Base-by-base conservation (phyloP, 306 rosid genomes). In the Fragaria vesca region DNA sequence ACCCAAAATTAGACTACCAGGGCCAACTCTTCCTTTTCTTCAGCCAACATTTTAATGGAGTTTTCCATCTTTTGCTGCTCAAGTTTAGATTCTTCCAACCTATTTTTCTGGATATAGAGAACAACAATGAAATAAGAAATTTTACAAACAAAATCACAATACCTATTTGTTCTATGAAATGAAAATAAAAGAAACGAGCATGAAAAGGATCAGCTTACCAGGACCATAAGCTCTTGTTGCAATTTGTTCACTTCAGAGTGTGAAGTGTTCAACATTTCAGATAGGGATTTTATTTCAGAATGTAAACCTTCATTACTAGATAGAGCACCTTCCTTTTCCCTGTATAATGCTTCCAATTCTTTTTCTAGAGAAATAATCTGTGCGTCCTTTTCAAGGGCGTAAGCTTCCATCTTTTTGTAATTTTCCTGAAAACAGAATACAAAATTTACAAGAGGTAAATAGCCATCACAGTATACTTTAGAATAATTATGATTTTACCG, bases 1-100 rank as follows among this genome's bases (percentile, higher is more conserved):
- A 20, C 47, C 71, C 52, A 21, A 81, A 54, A 79, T 72, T 73
- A 69, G 51, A 66, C 52, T 79, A 95, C 98, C 98, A 91, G 87
- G 60, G 89, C 91, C 83, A 92, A 81, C 76, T 92, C 98, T 82
- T 95, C 97, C 85, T 89, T 92, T 81, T 91, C 95, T 78, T 92
- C 93, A 67, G 75, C 58, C 87, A 91, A 78, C 78, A 78, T 69
- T 84, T 85, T 81, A 28, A 88, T 80, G 65, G 89, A 86, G 71
- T 81, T 86, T 86, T 88, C 85, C 83, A 95, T 72, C 45, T 81
- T 84, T 87, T 81, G 89, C 79, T 82, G 87, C 73, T 82, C 83
- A 42, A 85, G 43, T 71, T 77, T 81, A 79, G 89, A 90, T 76
- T 91, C 97, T 85, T 88, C 97, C 73, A 91, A 76, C 75, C 78